These are phyloP conservation scores for Metroxylon sagu DNA, from an alignment of 176 grass and related monocot genomes.

Conservation along the genomic window DNA sequence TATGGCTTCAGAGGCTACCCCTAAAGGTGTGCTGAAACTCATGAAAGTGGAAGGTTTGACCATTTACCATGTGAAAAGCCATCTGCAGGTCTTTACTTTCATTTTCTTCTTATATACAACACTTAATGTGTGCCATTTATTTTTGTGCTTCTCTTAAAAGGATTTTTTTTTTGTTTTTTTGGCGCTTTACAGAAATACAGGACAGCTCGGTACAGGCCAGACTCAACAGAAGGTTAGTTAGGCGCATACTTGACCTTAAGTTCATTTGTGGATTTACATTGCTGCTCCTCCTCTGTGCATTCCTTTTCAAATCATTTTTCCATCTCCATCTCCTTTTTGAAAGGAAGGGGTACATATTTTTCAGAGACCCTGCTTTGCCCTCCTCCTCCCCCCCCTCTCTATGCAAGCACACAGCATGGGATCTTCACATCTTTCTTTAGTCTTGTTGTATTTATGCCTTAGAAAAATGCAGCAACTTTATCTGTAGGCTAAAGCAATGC, in stretches of 20 bases:
- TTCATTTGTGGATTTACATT: not conserved
- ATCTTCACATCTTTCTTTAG: too few species aligned
- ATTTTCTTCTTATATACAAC: conserved; percentile 9
- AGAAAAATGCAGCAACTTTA: not conserved
- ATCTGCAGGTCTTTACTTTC: conserved; percentile 58
- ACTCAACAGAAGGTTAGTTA: conserved; percentile 66
- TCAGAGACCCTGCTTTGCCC: too few species aligned
- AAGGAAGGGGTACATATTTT: too few species aligned
- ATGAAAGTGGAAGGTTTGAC: conserved; percentile 99
- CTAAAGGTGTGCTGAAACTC: conserved; percentile 93
- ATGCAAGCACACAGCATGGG: too few species aligned
- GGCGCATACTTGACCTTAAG: not conserved
- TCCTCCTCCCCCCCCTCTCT: too few species aligned
- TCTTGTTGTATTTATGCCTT: too few species aligned
- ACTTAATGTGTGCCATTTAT: not conserved
- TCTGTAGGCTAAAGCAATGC: not conserved
- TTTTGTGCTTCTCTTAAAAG: conserved; percentile 17
- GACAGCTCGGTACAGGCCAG: conserved; percentile 91
- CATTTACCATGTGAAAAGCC: conserved; percentile 99
- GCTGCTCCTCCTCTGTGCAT: not conserved
- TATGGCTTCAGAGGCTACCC: conserved; percentile 71
- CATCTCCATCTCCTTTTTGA: too few species aligned
- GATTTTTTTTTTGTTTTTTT: conserved; percentile 7
- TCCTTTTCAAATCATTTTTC: too few species aligned
- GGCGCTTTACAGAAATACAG: conserved; percentile 77